phyloP scores from a whole-genome alignment of 306 rosid genomes.

The Fagus crenata region DNA sequence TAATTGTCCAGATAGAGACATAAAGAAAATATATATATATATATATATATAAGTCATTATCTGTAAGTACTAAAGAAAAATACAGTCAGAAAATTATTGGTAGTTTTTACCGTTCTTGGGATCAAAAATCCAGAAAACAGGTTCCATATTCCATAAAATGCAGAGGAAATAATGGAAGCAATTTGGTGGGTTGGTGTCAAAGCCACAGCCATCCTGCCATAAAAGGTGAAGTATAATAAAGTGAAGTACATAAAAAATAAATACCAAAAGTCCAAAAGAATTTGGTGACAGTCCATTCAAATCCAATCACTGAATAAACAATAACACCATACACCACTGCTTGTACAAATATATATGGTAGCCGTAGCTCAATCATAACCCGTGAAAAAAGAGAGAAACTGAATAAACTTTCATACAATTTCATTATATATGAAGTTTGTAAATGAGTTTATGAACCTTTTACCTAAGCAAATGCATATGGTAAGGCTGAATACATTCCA shows the following conservation, averaged over 20 bases:
- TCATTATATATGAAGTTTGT: background rate
- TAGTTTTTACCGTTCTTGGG: slow-evolving; percentile 48
- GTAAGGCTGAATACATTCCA: slow-evolving; percentile 44
- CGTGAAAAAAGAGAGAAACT: slow-evolving; percentile 17
- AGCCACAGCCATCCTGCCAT: slow-evolving; percentile 76
- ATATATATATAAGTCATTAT: no score
- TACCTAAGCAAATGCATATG: slow-evolving; percentile 76
- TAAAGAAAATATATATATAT: background rate
- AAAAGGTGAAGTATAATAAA: slow-evolving; percentile 57
- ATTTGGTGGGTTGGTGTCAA: slow-evolving; percentile 62
- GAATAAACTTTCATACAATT: no score
- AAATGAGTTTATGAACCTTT: background rate
- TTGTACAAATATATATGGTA: slow-evolving; percentile 44
- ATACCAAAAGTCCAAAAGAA: slow-evolving; percentile 50
- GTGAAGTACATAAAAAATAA: slow-evolving; percentile 65
- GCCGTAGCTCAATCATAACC: slow-evolving; percentile 55
- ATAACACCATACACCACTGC: no score
- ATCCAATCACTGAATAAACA: no score
- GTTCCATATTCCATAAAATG: slow-evolving; percentile 60
- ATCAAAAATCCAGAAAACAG: slow-evolving; percentile 69
- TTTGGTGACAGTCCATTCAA: slow-evolving; percentile 19
- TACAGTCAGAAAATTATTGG: no score
- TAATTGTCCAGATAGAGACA: slow-evolving; percentile 1
- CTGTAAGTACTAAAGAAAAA: no score
- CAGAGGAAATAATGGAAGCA: slow-evolving; percentile 51